Conservation (phyloP, 208 protist species). For the Trypanosoma caninum region DNA sequence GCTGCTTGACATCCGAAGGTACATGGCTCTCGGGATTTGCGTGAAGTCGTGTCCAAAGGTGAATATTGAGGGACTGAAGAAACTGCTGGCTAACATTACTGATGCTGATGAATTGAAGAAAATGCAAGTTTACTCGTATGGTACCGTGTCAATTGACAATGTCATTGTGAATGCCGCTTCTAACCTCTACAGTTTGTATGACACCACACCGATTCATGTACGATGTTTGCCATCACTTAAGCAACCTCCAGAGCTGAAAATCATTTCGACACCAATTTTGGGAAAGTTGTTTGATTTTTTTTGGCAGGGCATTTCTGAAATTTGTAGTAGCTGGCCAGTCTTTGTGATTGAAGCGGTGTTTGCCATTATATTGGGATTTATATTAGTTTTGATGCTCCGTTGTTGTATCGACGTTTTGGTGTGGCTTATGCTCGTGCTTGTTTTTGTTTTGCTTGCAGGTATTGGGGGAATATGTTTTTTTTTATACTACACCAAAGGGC, state of each 20-base stretch:
- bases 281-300: constrained; percentile 14
- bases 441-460: constrained; percentile 15
- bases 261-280: constrained; percentile 1
- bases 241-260: constrained; percentile 12
- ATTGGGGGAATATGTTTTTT: constrained; percentile 13
- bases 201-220: constrained; percentile 8
- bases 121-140: constrained; percentile 30
- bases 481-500: constrained; percentile 19
- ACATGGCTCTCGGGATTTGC: constrained; percentile 23
- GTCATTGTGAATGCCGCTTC: not conserved
- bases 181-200: constrained; percentile 16
- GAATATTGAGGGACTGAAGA: not conserved
- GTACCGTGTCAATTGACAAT: not conserved
- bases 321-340: constrained; percentile 17
- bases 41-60: constrained; percentile 22
- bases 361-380: constrained; percentile 20
- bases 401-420: constrained; percentile 21
- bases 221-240: constrained; percentile 17
- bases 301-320: constrained; percentile 16
- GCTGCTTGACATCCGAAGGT: not conserved
- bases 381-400: constrained; percentile 29
- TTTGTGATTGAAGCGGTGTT: constrained; percentile 17
- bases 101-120: not conserved
- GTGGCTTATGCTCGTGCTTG: constrained; percentile 17
- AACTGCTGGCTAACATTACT: constrained; percentile 6